Base-by-base conservation (phyloP, 345 rosid genomes). In the Rubroshorea leprosula region DNA sequence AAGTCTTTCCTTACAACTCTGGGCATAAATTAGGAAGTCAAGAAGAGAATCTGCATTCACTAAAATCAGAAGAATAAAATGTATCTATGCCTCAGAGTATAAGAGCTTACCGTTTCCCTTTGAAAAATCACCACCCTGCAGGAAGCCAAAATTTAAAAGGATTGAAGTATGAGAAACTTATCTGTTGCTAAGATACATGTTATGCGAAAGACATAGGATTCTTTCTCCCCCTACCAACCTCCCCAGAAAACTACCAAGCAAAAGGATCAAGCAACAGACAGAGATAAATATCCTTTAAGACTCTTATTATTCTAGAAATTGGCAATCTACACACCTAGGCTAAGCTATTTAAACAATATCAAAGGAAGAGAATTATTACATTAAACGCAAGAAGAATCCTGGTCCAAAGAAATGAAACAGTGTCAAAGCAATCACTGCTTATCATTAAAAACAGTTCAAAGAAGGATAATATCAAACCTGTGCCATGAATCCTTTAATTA, bases 401-500 rank as follows among this genome's bases (percentile, higher is more conserved):
- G n/a, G n/a, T n/a, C n/a, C n/a, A n/a, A n/a, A n/a, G n/a, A n/a
- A n/a, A n/a, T n/a, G n/a, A n/a, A n/a, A n/a, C n/a, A n/a, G n/a
- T n/a, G n/a, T n/a, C n/a, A n/a, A n/a, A n/a, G 47, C 2, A 44
- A 15, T 4, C 35, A 29, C 35, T 29, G 9, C 35, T 9, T 29
- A 29, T 4, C 35, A 4, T 4, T 9, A 29, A 29, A 29, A 29
- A 29, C n/a, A n/a, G n/a, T n/a, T n/a, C n/a, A n/a, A n/a, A 4
- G 61, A 24, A 39, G 51, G 38, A 63, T 45, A 60, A 58, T 38
- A 19, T 62, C 84, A 26, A 80, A 90, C 99, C 66, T 94, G 99
- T 49, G 96, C 96, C 99, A 94, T 90, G 73, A 90, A 94, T 55
- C 97, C 96, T 72, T 72, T 82, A 50, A 90, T 87, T 62, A 94